Percentiles rank a stretch among this genome's conserved stretches.
phyloP scores from a whole-genome alignment of 768 basidiomycete genomes.

The Lactarius pseudohatsudake region DNA sequence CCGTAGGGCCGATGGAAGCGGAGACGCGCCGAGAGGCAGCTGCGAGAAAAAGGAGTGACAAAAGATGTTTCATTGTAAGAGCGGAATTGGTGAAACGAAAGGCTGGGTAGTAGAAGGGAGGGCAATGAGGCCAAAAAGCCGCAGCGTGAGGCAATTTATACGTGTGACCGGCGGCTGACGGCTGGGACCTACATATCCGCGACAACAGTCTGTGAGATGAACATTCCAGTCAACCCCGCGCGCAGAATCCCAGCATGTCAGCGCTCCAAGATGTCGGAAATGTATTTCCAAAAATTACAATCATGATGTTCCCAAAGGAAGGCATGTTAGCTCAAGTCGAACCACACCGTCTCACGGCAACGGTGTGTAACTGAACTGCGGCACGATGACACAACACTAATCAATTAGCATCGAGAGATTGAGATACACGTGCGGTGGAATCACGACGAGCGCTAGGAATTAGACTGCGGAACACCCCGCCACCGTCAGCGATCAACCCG shows the following conservation, averaged over 20 bases:
- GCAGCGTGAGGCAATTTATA: slow-evolving; percentile 17
- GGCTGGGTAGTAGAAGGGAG: not conserved
- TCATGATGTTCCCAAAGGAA: too few relatives aligned
- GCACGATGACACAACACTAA: not conserved
- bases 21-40: slow-evolving; percentile 13
- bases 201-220: not conserved
- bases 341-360: not conserved
- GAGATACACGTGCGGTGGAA: not conserved
- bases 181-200: not conserved
- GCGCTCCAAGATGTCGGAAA: not conserved
- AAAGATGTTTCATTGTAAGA: slow-evolving; percentile 23
- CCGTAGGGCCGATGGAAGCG: slow-evolving; percentile 33
- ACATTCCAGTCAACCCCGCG: not conserved
- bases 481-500: not conserved
- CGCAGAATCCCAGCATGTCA: not conserved
- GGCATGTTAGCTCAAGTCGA: not conserved
- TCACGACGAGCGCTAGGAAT: not conserved
- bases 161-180: slow-evolving; percentile 26
- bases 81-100: not conserved
- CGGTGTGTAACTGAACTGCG: not conserved
- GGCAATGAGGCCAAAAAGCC: not conserved
- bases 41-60: slow-evolving; percentile 23
- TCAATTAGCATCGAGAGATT: not conserved
- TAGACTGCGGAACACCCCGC: not conserved
- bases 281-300: not conserved